Evolutionary conservation across 768 basidiomycete genomes (phyloP), one percentile per base, ranked within the genome.

Genomic region (Termitomyces heimii): DNA sequence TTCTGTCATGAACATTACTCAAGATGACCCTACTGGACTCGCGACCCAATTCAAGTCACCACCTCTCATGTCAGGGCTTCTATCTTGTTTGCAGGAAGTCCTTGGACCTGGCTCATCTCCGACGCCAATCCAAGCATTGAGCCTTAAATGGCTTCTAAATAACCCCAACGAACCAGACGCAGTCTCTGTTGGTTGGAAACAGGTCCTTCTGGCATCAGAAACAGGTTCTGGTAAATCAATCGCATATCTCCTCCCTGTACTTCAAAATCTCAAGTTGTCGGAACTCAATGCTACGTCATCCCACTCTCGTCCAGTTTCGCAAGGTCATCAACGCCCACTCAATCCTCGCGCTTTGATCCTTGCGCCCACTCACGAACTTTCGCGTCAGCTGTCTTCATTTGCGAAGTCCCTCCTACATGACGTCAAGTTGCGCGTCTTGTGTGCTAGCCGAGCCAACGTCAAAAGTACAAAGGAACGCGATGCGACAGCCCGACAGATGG

Each of bases 181-280:
- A 53, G 58, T 34, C 57, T 63, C 70, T 58, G 66, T 1, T 42
- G 37, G 66, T 26, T 77, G 73, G 66, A 73, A 74, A 46, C 75
- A 83, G 48, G 86, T 79, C 61, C 79, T 96, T 6, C 77, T 96
- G 1, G 94, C 92, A 0, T 86, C 89, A 0, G 93, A 95, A 70
- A 96, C 92, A 0, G 94, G 94, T 16, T 93, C 92, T 0, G 94
- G 93, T 1, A 96, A 96, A 73, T 93, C 89, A 2, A 81, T 95
- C 29, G 94, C 94, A 1, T 96, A 94, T 69, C 80, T 95, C 43
- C 78, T 95, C 5, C 94, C 94, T 0, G 70, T 95, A 54, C 76
- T 96, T 2, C 89, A 95, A 61, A 73, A 80, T 60, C 75, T 95
- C 67, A 96, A 96, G 68, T 67, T 73, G 48, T 74, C 80, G 2